Base-by-base conservation (phyloP, 2,329 filamentous ascomycete species). In the Botrytis sinoallii region DNA sequence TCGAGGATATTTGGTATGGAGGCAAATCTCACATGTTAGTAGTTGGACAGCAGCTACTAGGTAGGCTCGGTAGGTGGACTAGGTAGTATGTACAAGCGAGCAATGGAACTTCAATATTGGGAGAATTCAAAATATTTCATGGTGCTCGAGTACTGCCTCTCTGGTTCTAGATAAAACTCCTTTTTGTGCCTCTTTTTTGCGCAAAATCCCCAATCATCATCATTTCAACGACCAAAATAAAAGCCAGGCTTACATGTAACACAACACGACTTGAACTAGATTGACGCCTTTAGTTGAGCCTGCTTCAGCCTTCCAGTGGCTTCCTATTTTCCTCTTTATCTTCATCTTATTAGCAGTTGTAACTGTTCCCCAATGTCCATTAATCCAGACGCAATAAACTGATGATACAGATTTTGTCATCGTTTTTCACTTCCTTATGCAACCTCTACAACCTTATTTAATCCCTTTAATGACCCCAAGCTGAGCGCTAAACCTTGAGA, bases 401-500 rank as follows among this genome's bases (percentile, higher is more conserved):
- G 67, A 55, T 64, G 66, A 55, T 65, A 71, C 66, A 65, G 35
- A 71, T 70, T 70, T 71, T 25, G 32, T 64, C 16, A 71, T 73
- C 60, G 46, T 67, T 69, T 44, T 20, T 67, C 57, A 42, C 35
- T 14, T 52, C 35, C 71, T 81, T 77, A 81, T 75, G 79, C 79
- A 63, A 75, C 77, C 48, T 81, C 81, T 64, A 81, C 89, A 79
- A 91, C 91, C 84, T 95, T 96, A 85, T 95, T 97, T 76, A 99
- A 85, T 2, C 96, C 96, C 85, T 98, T 99, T 80, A 99, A 86
- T 68, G 94, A 97, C 46, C 96, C 96, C 77, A 99, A 86, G 84
- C 95, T 98, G 78, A 99, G 86, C 18, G 96, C 96, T 81, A 99
- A 86, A 67, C 96, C 96, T 85, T 99, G 96, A 55, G 94, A 97